Evolutionary conservation across 1,139 yeast genomes (phyloP), one percentile per base, ranked within the genome.

Genomic region (Saccharomyces uvarum): DNA sequence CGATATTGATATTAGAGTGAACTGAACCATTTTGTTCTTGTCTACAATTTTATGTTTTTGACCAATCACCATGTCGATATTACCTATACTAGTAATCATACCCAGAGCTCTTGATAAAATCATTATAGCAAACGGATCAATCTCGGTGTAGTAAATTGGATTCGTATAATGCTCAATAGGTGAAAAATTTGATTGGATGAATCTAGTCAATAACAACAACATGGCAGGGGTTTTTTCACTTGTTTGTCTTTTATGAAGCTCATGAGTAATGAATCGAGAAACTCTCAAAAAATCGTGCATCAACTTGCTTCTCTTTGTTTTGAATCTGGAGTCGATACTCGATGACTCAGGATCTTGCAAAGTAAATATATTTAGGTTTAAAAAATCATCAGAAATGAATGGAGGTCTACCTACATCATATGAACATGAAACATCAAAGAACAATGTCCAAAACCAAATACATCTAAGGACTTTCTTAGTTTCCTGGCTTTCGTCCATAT

Each of bases 341-440:
- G 26, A 24, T n/a, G 11, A 19, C 27, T 16, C 24, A 16, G 16
- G 32, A 13, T 33, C 49, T 13, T 51, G 47, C 6, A 52, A 47
- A 9, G 58, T 52, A 11, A 38, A 38, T 38, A 42, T 50, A 49
- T 47, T 44, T 4, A 59, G 57, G 42, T 59, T 57, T 19, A 63
- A 56, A 21, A 52, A 48, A 6, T 53, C 58, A 27, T 62, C 60
- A 0, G 63, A 53, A 13, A 64, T 54, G 26, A 51, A 51, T 16
- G 63, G 53, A 1, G 69, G 63, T 47, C 59, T 60, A 6, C 71
- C 71, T 48, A 61, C 51, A 31, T 65, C 67, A 48, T 64, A 61
- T 2, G 70, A 59, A 28, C 60, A 57, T 16, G 55, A 51, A 4
- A 62, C 54, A 53, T 68, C 71, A 9, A 61, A 58, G 47, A 58